Evolutionary conservation across 768 basidiomycete species (phyloP), one percentile per base, ranked within the genome.

Genomic region (Coprinopsis marcescibilis): DNA sequence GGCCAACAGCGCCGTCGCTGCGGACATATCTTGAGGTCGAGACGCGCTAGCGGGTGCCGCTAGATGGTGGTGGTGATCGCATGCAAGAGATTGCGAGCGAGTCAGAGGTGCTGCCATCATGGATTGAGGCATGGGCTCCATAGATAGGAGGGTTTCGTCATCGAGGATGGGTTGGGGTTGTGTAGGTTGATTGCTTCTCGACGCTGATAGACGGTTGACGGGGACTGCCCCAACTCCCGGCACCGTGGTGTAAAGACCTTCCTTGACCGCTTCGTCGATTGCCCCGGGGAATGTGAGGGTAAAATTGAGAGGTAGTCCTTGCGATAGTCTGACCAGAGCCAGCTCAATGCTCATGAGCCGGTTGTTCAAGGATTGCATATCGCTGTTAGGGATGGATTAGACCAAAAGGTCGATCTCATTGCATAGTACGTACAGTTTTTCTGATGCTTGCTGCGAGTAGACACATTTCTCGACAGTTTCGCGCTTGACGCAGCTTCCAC

Each of bases 391-490:
- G 10, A 29, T 36, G 38, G 32, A 24, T 15, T 24, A 48, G 34
- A 51, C 15, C 23, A 15, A 3, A 29, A 43, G 17, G 29, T 17
- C 53, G 37, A 42, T 32, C 30, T 53, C 51, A 52, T 41, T 17
- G 69, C n/a, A n/a, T n/a, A n/a, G n/a, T n/a, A n/a, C 81, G 43
- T 48, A 85, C 81, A 91, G 81, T 76, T 90, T 91, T 67, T 91
- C 89, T 14, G 85, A 81, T 0, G 89, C 89, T 13, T 85, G 87
- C 19, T 85, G 79, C 0, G 87, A 86, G 60, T 89, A 89, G 4
- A 83, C 71, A 55, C 87, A 89, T 54, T 84, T 71, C 3, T 69
- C 66, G 10, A 84, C 75, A 0, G 85, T 87, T 57, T 87, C 83
- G 51, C 88, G 82, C 59, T 90, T 90, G 14, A 79, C 73, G 55